Evolutionary conservation across 1,139 yeast species (phyloP).

Genomic region (Yamadazyma dushanensis): DNA sequence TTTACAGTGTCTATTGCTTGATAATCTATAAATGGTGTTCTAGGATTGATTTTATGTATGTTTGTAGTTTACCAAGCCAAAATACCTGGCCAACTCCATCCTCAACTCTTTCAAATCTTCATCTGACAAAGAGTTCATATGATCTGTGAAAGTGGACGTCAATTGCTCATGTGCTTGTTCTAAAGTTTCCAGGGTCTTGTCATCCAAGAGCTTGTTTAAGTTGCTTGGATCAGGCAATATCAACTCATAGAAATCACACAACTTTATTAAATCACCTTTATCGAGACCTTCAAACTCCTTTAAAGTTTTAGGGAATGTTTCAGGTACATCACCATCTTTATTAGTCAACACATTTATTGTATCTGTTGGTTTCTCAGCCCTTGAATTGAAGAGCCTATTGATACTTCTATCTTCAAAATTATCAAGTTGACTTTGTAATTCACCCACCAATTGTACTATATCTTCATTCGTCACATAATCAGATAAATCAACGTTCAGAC

Average conservation of each 20-base stretch:
- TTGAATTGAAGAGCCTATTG: slow-evolving; percentile 54
- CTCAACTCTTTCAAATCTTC: slow-evolving; percentile 50
- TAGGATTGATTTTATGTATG: background rate
- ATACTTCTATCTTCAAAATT: slow-evolving; percentile 65
- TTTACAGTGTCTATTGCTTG: background rate
- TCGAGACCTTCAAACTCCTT: slow-evolving; percentile 50
- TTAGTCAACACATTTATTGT: slow-evolving; percentile 44
- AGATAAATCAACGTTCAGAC: slow-evolving; percentile 43
- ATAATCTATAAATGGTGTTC: background rate
- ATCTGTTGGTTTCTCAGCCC: slow-evolving; percentile 15
- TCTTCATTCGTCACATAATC: slow-evolving; percentile 81
- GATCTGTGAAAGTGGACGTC: slow-evolving; percentile 37
- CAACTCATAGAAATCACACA: slow-evolving; percentile 72
- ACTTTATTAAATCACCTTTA: slow-evolving; percentile 45
- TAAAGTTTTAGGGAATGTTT: slow-evolving; percentile 60
- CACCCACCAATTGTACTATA: slow-evolving; percentile 80
- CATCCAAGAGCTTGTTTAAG: slow-evolving; percentile 47
- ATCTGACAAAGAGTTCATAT: slow-evolving; percentile 28
- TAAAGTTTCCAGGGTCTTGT: slow-evolving; percentile 29
- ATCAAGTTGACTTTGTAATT: slow-evolving; percentile 84
- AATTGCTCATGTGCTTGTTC: slow-evolving; percentile 36
- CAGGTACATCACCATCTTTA: slow-evolving; percentile 71
- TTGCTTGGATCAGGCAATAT: slow-evolving; percentile 52
- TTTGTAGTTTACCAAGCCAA: slow-evolving; percentile 43
- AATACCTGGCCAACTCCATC: slow-evolving; percentile 64